phyloP scores from a whole-genome alignment of 352 stramenopile genomes.

The Globisporangium nunn region DNA sequence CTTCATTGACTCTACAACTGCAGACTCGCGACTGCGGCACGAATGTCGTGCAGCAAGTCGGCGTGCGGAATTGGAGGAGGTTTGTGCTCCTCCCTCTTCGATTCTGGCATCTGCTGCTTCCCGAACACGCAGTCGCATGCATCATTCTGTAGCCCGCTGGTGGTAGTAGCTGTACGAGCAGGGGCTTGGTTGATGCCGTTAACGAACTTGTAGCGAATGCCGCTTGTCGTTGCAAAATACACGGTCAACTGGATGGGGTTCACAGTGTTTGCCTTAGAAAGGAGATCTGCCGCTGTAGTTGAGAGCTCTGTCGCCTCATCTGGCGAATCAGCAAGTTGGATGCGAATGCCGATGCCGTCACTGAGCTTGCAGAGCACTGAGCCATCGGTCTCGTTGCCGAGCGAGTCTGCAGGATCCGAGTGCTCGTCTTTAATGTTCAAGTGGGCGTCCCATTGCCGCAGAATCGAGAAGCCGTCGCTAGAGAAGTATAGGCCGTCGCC shows the following conservation, averaged over 20 bases:
- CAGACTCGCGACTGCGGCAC: constrained; percentile 33
- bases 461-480: constrained; percentile 29
- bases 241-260: constrained; percentile 37
- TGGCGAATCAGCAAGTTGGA: constrained; percentile 14
- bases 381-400: constrained; percentile 35
- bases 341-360: constrained; percentile 33
- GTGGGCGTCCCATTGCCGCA: constrained; percentile 44
- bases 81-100: constrained; percentile 8
- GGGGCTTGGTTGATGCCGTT: constrained; percentile 34
- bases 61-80: constrained; percentile 14
- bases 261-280: too few relatives aligned
- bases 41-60: constrained; percentile 33
- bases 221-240: constrained; percentile 30
- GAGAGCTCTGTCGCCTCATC: not conserved
- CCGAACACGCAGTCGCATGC: constrained; percentile 39
- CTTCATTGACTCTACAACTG: constrained; percentile 2
- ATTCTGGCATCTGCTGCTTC: constrained; percentile 10
- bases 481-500: constrained; percentile 59
- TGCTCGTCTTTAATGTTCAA: constrained; percentile 39
- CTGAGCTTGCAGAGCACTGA: constrained; percentile 42
- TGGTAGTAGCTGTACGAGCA: not conserved
- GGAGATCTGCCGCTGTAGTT: not conserved
- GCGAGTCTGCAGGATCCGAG: constrained; percentile 16
- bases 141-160: constrained; percentile 4
- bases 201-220: constrained; percentile 37